phyloP scores from a whole-genome alignment of 257 asterid species.

The Rubia yunnanensis region DNA sequence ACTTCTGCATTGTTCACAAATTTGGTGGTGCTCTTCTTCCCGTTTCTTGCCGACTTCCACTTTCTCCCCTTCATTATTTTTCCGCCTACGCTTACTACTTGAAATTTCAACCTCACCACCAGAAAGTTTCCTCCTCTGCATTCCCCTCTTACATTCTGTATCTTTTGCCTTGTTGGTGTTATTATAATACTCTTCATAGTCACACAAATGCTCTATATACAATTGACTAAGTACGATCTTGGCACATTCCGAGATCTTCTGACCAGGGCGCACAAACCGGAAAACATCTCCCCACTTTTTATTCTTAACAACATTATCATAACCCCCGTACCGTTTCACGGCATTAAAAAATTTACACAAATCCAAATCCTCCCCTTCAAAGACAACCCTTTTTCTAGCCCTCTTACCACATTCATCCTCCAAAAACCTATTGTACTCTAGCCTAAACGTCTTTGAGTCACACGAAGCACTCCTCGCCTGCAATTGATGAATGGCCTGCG shows the following conservation, averaged over 20 bases:
- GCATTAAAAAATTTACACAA: conserved; percentile 78
- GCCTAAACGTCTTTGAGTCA: conserved; percentile 71
- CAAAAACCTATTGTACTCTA: conserved; percentile 73
- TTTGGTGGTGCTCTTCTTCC: conserved; percentile 52
- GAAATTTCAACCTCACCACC: conserved; percentile 36
- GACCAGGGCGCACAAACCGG: conserved; percentile 55
- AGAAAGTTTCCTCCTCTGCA: conserved; percentile 33
- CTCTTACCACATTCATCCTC: conserved; percentile 78
- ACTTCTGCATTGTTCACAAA: conserved; percentile 89
- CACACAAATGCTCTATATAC: conserved; percentile 73
- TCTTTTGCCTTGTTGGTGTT: conserved; percentile 46
- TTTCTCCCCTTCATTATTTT: conserved; percentile 57
- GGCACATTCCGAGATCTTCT: conserved; percentile 71
- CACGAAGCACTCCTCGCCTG: conserved; percentile 81
- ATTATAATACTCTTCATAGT: conserved; percentile 67
- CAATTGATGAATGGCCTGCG: conserved; percentile 90
- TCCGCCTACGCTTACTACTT: conserved; percentile 64
- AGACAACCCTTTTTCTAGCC: conserved; percentile 59
- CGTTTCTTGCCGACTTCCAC: conserved; percentile 37
- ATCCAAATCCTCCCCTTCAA: conserved; percentile 79
- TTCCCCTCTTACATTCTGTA: conserved; percentile 35
- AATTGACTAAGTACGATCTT: conserved; percentile 71
- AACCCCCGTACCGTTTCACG: conserved; percentile 88
- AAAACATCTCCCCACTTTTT: conserved; percentile 91
- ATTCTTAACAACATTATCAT: conserved; percentile 52